Evolutionary conservation across 1,284 basidiomycete species (phyloP), one percentile per base, ranked within the genome.

Genomic region (Phellopilus nigrolimitatus): DNA sequence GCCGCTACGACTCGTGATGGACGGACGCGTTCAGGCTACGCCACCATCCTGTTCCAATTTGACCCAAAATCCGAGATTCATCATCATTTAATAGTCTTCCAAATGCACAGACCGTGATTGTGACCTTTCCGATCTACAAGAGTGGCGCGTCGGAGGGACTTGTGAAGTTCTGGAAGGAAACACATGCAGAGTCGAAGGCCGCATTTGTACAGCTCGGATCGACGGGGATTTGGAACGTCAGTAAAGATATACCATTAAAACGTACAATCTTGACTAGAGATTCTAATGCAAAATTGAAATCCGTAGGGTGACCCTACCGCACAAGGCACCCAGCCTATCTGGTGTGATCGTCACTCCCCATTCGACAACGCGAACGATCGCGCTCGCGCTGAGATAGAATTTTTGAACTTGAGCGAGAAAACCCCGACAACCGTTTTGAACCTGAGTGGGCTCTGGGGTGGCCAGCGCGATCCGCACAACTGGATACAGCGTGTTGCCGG

Each of bases 401-500:
- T 84, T 9, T 67, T 84, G 3, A 62, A 1, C 62, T 81, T n/a
- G 68, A 71, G 3, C 66, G 69, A 2, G 54, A 56, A 1, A n/a
- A 59, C 63, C n/a, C 71, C 65, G 0, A 73, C 76, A 1, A 78
- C 78, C 1, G 78, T 85, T 0, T 66, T 86, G 28, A 73, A 84
- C 58, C 73, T 85, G n/a, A 68, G 72, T 12, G 82, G 82, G 0
- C 67, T 86, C 3, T 84, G 80, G 78, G 82, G 83, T 17, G 77
- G 76, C 1, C 54, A 64, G 12, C 69, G 82, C 4, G 64, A 68
- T 4, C 63, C 71, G 12, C 66, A 68, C 41, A 76, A 79, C 54
- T 83, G 75, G 72, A 70, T 84, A 6, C 59, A 60, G 0, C 69
- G 71, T 19, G 71, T 84, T 10, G 76, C 76, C 0, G 69, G 76